A percentile compares a stretch with the other conserved stretches of the same genome.
Conservation (phyloP, 331 rosid genomes). For the Ulmus americana region DNA sequence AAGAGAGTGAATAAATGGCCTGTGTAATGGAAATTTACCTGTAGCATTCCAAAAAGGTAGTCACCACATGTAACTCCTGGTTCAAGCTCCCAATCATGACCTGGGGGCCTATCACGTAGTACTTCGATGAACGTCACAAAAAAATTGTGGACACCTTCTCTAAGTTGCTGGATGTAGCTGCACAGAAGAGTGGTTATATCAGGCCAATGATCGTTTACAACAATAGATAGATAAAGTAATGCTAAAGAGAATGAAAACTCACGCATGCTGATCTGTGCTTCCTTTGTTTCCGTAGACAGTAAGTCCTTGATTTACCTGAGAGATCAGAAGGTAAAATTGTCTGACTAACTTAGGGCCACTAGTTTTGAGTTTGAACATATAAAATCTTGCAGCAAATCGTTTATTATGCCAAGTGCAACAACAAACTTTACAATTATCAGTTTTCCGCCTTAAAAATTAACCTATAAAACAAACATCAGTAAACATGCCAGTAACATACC, state of each 20-base stretch:
- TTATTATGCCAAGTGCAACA: neutral
- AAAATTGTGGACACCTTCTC: slow-evolving; percentile 97
- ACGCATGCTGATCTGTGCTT: slow-evolving; percentile 98
- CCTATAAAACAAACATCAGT: slow-evolving; percentile 1
- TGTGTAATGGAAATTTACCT: slow-evolving; percentile 41
- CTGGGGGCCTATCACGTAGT: slow-evolving; percentile 94
- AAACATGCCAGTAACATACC: slow-evolving; percentile 39
- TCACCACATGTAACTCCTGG: slow-evolving; percentile 99
- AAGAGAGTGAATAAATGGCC: neutral
- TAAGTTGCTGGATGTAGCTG: slow-evolving; percentile 94
- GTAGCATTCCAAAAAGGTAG: slow-evolving; percentile 97
- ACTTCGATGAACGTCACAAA: slow-evolving; percentile 94
- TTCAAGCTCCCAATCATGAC: slow-evolving; percentile 99
- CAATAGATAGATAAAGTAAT: slow-evolving; percentile 6
- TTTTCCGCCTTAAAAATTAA: neutral
- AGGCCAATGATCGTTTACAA: slow-evolving; percentile 3
- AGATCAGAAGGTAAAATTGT: slow-evolving; percentile 20
- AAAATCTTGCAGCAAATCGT: neutral
- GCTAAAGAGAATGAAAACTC: slow-evolving; percentile 32
- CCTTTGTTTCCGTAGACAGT: slow-evolving; percentile 90
- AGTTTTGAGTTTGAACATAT: neutral
- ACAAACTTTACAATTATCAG: slow-evolving; percentile 8
- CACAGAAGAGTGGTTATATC: slow-evolving; percentile 13
- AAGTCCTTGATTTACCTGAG: slow-evolving; percentile 85
- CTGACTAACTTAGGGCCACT: neutral